Conservation (phyloP, 1,139 yeast species). For the Diutina scorzettiae region DNA sequence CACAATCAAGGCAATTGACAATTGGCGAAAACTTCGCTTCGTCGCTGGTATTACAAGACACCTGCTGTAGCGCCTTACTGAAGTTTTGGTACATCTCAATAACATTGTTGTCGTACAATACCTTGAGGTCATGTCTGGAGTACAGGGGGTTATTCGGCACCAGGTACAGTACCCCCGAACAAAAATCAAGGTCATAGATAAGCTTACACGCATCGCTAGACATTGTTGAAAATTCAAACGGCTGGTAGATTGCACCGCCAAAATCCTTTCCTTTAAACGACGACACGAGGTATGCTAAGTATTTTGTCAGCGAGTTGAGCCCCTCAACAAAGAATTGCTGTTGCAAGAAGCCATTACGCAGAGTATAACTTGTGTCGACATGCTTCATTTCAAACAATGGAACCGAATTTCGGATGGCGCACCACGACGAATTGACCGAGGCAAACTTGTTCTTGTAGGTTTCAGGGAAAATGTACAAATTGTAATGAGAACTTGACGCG, state of each 20-base stretch:
- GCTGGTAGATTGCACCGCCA: conserved; percentile 60
- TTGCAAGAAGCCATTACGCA: conserved; percentile 36
- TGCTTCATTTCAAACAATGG: conserved; percentile 17
- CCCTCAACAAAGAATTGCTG: conserved; percentile 55
- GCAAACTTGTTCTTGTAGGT: conserved; percentile 26
- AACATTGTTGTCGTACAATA: conserved; percentile 57
- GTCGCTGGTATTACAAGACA: conserved; percentile 63
- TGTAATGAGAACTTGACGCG: conserved; percentile 25
- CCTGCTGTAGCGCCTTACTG: conserved; percentile 61
- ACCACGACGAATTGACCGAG: conserved; percentile 49
- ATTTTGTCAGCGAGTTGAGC: conserved; percentile 48
- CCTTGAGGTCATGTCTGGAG: conserved; percentile 14
- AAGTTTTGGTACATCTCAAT: conserved; percentile 47
- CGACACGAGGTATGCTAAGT: conserved; percentile 54
- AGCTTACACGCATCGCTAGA: conserved; percentile 51
- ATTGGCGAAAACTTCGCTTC: conserved; percentile 68
- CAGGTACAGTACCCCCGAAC: conserved; percentile 74
- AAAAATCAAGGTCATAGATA: conserved; percentile 63
- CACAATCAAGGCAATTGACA: conserved; percentile 62
- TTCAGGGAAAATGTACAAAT: conserved; percentile 35
- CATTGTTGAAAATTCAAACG: conserved; percentile 52
- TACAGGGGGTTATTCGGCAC: conserved; percentile 38
- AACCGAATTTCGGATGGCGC: conserved; percentile 52
- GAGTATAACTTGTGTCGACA: conserved; percentile 29
- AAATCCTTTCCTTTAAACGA: conserved; percentile 28